These are phyloP conservation scores for Tolypocladium paradoxum DNA, from an alignment of 2,329 filamentous ascomycete species.

Conservation along the genomic window DNA sequence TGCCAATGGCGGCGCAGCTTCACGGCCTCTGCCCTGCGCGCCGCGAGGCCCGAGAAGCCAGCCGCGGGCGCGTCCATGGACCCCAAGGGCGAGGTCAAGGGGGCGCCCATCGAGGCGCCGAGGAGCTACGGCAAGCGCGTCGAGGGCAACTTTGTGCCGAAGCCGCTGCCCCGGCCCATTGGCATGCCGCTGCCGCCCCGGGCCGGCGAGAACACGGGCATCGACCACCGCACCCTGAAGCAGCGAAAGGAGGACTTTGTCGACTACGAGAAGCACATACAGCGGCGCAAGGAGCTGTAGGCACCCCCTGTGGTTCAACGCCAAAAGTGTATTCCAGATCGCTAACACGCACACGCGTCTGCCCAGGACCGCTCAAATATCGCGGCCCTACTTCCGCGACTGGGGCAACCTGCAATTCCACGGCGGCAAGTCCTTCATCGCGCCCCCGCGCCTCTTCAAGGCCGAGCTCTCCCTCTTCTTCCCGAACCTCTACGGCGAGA, in stretches of 20 bases:
- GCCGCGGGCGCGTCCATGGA: constrained; percentile 24
- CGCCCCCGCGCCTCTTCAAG: constrained; percentile 76
- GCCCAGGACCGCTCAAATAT: constrained; percentile 58
- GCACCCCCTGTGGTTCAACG: constrained; percentile 8
- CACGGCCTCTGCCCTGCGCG: constrained; percentile 28
- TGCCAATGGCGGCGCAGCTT: constrained; percentile 43
- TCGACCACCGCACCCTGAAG: constrained; percentile 54
- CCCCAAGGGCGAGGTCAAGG: constrained; percentile 26
- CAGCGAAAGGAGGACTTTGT: constrained; percentile 72
- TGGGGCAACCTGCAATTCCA: constrained; percentile 76
- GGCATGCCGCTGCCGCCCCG: constrained; percentile 66
- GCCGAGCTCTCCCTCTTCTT: constrained; percentile 79
- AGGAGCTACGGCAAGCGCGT: constrained; percentile 46
- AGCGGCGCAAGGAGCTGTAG: constrained; percentile 65
- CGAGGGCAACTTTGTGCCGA: constrained; percentile 43
- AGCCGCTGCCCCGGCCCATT: constrained; percentile 61
- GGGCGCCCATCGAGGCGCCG: constrained; percentile 45
- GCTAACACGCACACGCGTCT: constrained; percentile 1
- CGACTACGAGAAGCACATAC: constrained; percentile 74
- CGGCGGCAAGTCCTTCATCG: constrained; percentile 85
- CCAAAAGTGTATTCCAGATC: no score
- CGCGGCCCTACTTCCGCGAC: constrained; percentile 90
- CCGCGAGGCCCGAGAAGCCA: constrained; percentile 21
- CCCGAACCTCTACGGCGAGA: constrained; percentile 79
- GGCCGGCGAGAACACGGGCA: constrained; percentile 70